Conservation (phyloP, 208 protist species). For the Novymonas esmeraldas region DNA sequence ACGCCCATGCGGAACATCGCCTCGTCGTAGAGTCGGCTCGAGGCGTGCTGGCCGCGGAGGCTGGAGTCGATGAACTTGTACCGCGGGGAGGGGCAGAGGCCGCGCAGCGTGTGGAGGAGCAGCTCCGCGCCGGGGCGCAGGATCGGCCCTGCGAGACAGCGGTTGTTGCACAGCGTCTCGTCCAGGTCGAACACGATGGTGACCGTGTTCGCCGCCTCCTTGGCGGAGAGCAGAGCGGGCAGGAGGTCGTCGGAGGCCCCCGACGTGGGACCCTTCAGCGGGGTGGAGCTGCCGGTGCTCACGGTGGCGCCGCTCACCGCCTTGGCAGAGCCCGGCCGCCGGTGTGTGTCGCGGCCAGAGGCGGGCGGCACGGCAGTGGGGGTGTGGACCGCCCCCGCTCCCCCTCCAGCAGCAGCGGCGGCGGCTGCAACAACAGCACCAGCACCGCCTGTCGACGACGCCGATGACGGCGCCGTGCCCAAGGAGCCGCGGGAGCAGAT, state of each 20-base stretch:
- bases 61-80: slow-evolving; percentile 27
- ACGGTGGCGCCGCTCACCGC: no score
- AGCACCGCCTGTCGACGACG: background rate
- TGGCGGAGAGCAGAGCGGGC: slow-evolving; percentile 37
- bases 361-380: background rate
- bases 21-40: slow-evolving; percentile 51
- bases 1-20: slow-evolving; percentile 39
- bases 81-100: slow-evolving; percentile 45
- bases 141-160: slow-evolving; percentile 51
- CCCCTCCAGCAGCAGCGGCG: background rate
- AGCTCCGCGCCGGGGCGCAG: slow-evolving; percentile 72
- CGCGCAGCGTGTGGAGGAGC: slow-evolving; percentile 58
- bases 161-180: slow-evolving; percentile 92
- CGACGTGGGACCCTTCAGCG: background rate
- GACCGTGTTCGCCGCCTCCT: slow-evolving; percentile 60
- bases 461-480: background rate
- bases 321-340: no score
- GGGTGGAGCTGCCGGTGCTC: background rate
- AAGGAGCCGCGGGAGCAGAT: background rate
- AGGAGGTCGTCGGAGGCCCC: slow-evolving; percentile 33
- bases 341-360: no score
- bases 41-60: slow-evolving; percentile 20
- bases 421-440: background rate
- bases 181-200: slow-evolving; percentile 93
- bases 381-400: background rate